Evolutionary conservation across 1,139 yeast genomes (phyloP), one percentile per base, ranked within the genome.

Genomic region (Yamadazyma triangularis): DNA sequence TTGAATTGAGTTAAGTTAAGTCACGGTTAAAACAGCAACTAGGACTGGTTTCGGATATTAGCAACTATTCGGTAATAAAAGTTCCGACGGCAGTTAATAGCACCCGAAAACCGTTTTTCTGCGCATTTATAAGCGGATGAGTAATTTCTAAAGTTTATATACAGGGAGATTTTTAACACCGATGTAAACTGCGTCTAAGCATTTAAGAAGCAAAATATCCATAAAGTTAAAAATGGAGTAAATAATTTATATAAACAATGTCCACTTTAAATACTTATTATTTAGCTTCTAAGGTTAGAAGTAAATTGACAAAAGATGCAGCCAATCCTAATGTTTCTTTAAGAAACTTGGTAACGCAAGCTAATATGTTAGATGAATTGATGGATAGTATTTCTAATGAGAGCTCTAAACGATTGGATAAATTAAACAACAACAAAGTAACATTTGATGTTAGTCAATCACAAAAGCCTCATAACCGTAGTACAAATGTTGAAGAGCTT

Each of bases 251-350:
- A 7, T 21, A 21, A 21, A 21, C 8, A 16, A 41, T 60, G 56
- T 53, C 76, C 8, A 58, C 71, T 47, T 65, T 77, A n/a, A 74
- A 77, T 46, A 69, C 85, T 7, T 81, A 79, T 53, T 53, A 74
- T 19, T 67, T 83, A 36, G 89, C 91, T 21, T 71, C 82, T 26
- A 74, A 69, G 48, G 93, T 84, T 10, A 75, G 86, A 50, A 49
- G 71, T 24, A 83, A 81, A 59, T 70, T 84, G 23, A 75, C 86
- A 24, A 67, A 57, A 36, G 88, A 81, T 50, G 89, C 89, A 4
- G 52, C 73, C 22, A 69, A 70, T 39, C 71, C 73, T 7, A 83
- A 79, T 42, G 74, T 80, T 25, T 62, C 77, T 38, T 63, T 84
- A 33, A 66, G 87, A 37, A 59, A 67, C 29, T 65, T 84, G 28